Base-by-base conservation (phyloP, 2,329 filamentous ascomycete genomes). In the Dothideomycetidae sp. region DNA sequence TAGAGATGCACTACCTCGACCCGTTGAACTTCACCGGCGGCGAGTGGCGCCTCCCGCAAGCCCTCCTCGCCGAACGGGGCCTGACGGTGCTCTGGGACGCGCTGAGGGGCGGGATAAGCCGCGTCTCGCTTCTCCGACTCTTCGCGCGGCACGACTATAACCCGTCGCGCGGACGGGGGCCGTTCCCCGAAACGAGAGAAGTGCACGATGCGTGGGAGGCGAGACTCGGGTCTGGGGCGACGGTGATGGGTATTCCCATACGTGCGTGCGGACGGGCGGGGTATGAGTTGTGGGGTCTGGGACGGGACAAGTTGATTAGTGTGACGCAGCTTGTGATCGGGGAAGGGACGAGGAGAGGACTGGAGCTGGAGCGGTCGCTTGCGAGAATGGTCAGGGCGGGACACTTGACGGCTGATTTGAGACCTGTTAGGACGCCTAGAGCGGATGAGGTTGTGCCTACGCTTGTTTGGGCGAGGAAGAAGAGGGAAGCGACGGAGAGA, bases 1-100 rank as follows among this genome's bases (percentile, higher is more conserved):
- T 90, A 11, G 67, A 73, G 49, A 73, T 85, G 70, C 64, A 66
- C 37, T 75, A 83, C 55, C 72, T 70, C 40, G 68, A 81, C 45
- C 78, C 80, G 1, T 52, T 72, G 15, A 26, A 65, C 33, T 71
- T 69, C 0, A 64, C 66, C 11, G 64, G 65, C 33, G 58, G 61
- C 2, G 62, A 62, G 30, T 61, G 61, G 18, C 59, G 59, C 16
- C 59, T 66, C 14, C 58, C 71, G 28, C 61, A 71, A 19, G 56
- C 79, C 17, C 60, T 82, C 40, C 43, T 53, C 11, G 44, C 44
- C 9, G 53, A 57, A 37, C 35, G 44, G 5, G 46, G 41, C 18
- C 42, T 58, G 28, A 54, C 51, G 10, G 44, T 50, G 0, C 48
- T 82, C 3, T 76, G 68, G 62, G 59, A 70, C 31, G 58, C 78